Evolutionary conservation across 306 rosid species (phyloP), one percentile per base, ranked within the genome.

Genomic region (Astragalus glycyphyllos): DNA sequence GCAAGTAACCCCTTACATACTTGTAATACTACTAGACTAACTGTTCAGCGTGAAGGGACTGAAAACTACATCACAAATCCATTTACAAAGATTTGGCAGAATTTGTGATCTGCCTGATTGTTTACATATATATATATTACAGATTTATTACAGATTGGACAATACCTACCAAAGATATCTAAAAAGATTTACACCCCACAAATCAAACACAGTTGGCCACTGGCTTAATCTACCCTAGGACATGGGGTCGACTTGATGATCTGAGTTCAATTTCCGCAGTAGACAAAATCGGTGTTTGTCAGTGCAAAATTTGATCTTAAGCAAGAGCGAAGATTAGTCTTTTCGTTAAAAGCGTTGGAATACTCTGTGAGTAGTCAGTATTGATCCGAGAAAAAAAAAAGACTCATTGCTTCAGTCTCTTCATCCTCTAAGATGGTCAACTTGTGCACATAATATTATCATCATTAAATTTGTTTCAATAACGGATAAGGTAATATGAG

Each of bases 21-120:
- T 65, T 64, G 68, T 56, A 69, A 55, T 17, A 62, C 38, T 29
- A 58, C 38, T 29, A 58, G 6, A 55, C 46, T 31, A 56, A 76
- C 86, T 71, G 70, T 75, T 71, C 65, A 71, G 71, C 79, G 50
- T 79, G 75, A 60, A 53, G 66, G 54, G 61, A 48, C 72, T 71
- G 60, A 71, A 79, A 71, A 71, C 45, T 67, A 82, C 78, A 44
- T 58, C 7, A 45, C 32, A 65, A 60, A 70, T 64, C 77, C 54
- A 15, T 50, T 44, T 74, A 37, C 58, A 50, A 54, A 68, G 48
- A 62, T 74, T 62, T 72, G 9, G 61, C 71, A 40, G n/a, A 64
- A 65, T 2, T 65, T 65, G 13, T 69, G 68, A 71, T 37, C 68
- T 49, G 35, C 48, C 11, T 59, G 44, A 58, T 51, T 65, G 41